phyloP scores from a whole-genome alignment of 176 grass and related monocot genomes.

The Oryza coarctata region DNA sequence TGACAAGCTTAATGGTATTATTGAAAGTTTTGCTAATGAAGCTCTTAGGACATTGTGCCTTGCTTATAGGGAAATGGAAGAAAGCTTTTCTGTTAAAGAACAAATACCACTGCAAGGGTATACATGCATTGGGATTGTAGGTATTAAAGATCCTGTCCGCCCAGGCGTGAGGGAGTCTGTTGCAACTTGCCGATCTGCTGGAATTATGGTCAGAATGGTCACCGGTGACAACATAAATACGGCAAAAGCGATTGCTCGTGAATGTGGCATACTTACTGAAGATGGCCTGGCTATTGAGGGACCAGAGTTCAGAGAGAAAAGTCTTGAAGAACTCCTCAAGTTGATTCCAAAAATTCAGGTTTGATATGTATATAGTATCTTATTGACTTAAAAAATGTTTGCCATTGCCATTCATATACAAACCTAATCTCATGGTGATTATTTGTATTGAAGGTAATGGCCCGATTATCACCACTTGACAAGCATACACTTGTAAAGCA shows the following conservation, averaged over 20 bases:
- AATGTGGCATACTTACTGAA: constrained; percentile 97
- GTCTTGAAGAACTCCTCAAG: constrained; percentile 55
- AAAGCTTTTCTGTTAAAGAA: constrained; percentile 50
- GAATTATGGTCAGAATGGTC: constrained; percentile 94
- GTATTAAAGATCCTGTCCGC: constrained; percentile 95
- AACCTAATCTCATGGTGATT: constrained; percentile 38
- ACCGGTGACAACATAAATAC: constrained; percentile 98
- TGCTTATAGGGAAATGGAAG: constrained; percentile 79
- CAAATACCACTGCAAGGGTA: constrained; percentile 69
- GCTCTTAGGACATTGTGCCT: constrained; percentile 91
- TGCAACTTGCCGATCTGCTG: constrained; percentile 79
- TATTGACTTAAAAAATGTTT: constrained; percentile 4
- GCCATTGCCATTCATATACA: neutral
- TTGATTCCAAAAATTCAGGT: constrained; percentile 97
- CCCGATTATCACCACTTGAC: constrained; percentile 92
- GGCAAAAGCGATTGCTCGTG: constrained; percentile 85
- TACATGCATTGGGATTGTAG: constrained; percentile 87
- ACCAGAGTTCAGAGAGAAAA: constrained; percentile 85
- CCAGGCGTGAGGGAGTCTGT: constrained; percentile 95
- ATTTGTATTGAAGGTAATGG: constrained; percentile 75
- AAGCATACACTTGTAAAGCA: constrained; percentile 95
- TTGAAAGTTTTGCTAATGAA: constrained; percentile 84
- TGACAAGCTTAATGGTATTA: constrained; percentile 62
- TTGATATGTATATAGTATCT: constrained; percentile 8
- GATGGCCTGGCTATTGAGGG: constrained; percentile 90